Base-by-base conservation (phyloP, 2,329 filamentous ascomycete species). In the Hymenoscyphus repandus region DNA sequence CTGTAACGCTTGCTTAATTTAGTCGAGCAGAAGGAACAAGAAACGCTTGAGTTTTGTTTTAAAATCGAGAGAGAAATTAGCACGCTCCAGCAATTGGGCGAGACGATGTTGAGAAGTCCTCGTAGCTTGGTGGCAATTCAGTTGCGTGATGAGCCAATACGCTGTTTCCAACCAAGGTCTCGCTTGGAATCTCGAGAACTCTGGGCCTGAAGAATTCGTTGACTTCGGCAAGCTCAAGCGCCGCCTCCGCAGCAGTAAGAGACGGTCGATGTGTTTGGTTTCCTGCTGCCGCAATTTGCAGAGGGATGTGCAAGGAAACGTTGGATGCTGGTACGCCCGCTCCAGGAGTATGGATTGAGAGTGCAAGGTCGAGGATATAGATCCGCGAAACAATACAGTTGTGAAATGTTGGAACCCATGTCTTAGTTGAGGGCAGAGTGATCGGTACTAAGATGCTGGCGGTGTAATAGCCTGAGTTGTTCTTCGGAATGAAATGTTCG, bases 341-440 rank as follows among this genome's bases (percentile, higher is more conserved):
- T 17, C 71, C 71, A 0, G 75, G 72, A 0, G 75, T 74, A 58
- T 78, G 74, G 45, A 79, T 73, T 3, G 76, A 73, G 18, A 88
- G 66, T 12, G 72, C 70, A 50, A 88, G 67, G 47, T 81, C 77
- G 12, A 89, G 73, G 3, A 71, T 66, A 64, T 89, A 88, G 15
- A 74, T 69, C 47, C 85, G 75, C n/a, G 79, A 81, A 40, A 82
- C 70, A 47, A 88, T 74, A 64, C 85, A 89, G 36, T 78, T 76
- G 69, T 87, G 81, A 69, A 88, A 89, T 2, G 83, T 84, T 1
- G 85, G 85, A 17, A 85, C 69, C 64, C 85, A 85, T 22, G 75
- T 70, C 58, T 83, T 85, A 55, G 70, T 71, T n/a, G 64, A 61
- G 1, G 85, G 83, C 0, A 86, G 72, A 1, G 75, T 75, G 60